Evolutionary conservation across 352 stramenopile species (phyloP).

Genomic region (Globisporangium polare): DNA sequence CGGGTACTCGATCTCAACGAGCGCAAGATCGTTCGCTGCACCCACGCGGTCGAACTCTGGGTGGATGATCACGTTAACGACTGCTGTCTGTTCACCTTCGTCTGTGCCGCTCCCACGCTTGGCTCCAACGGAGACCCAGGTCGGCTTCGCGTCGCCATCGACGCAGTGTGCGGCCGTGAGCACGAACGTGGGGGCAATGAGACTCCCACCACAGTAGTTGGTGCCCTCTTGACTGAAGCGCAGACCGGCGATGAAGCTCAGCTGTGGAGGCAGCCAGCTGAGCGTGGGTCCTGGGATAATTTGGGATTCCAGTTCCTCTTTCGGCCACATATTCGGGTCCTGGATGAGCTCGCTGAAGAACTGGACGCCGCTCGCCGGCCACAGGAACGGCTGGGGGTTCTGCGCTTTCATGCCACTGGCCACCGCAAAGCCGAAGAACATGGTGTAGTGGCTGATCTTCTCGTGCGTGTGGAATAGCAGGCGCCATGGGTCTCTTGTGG

Average conservation of each 20-base stretch:
- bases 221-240: neutral
- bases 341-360: neutral
- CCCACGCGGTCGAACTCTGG: neutral
- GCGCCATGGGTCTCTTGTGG: neutral
- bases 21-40: neutral
- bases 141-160: neutral
- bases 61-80: neutral
- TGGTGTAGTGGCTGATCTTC: neutral
- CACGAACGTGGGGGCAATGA: neutral
- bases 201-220: constrained; percentile 4
- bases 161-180: constrained; percentile 5
- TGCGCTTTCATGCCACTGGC: neutral
- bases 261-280: neutral
- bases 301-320: too few relatives aligned
- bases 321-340: neutral
- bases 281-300: neutral
- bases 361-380: neutral
- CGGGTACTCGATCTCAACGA: neutral
- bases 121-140: neutral
- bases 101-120: neutral
- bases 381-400: neutral
- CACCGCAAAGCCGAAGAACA: neutral
- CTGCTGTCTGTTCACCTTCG: neutral
- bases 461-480: neutral
- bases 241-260: neutral